These are phyloP conservation scores for Trametes meyenii DNA, from an alignment of 768 basidiomycete species.

Conservation along the genomic window DNA sequence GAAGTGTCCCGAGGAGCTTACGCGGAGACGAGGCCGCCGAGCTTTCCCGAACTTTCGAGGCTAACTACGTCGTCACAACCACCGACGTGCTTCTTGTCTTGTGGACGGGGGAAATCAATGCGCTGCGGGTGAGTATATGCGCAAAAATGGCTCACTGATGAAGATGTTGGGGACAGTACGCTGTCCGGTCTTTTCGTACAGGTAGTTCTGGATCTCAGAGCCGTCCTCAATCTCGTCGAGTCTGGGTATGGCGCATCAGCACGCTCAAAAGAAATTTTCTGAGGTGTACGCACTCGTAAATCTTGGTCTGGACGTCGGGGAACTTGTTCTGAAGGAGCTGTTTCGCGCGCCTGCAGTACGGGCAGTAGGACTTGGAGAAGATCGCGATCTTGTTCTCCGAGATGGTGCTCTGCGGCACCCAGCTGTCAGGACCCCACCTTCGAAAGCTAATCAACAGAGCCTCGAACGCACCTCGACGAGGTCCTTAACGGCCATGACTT, in stretches of 20 bases:
- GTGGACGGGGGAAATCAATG: background rate
- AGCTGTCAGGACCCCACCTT: background rate
- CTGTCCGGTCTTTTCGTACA: conserved; percentile 64
- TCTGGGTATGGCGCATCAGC: conserved; percentile 36
- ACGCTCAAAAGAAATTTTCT: background rate
- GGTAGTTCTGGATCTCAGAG: conserved; percentile 64
- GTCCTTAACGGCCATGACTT: conserved; percentile 37
- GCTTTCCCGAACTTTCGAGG: conserved; percentile 32
- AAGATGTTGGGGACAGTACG: conserved; percentile 79
- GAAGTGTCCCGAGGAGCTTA: conserved; percentile 13
- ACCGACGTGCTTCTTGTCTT: conserved; percentile 58
- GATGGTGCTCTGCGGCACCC: conserved; percentile 35
- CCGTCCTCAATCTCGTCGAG: conserved; percentile 64
- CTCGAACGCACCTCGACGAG: conserved; percentile 43
- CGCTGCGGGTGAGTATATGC: background rate
- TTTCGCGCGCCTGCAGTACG: conserved; percentile 47
- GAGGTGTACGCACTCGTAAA: conserved; percentile 38
- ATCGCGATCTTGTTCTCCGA: conserved; percentile 42
- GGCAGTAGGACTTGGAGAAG: conserved; percentile 45
- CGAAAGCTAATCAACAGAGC: background rate
- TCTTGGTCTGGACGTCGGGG: conserved; percentile 35
- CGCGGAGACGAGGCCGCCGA: conserved; percentile 27
- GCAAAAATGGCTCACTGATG: conserved; percentile 50
- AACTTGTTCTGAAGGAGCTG: conserved; percentile 36
- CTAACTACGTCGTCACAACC: conserved; percentile 36